These are phyloP conservation scores for Gnaphalium uliginosum DNA, from an alignment of 129 eudicot genomes.

Conservation along the genomic window DNA sequence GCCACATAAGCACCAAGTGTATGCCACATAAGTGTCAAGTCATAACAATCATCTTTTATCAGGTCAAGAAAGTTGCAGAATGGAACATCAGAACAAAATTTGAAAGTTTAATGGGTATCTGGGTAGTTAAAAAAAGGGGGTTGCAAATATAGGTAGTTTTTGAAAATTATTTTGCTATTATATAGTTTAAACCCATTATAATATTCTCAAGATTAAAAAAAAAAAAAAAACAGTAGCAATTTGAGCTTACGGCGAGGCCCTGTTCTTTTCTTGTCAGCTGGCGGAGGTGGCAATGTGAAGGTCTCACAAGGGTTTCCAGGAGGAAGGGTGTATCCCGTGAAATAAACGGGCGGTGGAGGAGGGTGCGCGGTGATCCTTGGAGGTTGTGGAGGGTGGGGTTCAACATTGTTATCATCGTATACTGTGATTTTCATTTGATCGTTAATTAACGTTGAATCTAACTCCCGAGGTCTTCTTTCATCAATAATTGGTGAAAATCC, in stretches of 20 bases:
- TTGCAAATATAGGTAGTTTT: too few relatives aligned
- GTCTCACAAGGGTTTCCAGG: conserved; percentile 83
- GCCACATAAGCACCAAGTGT: too few relatives aligned
- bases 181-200: background rate
- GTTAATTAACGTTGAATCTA: conserved; percentile 23
- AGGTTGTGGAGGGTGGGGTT: conserved; percentile 25
- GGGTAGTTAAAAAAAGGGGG: too few relatives aligned
- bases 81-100: too few relatives aligned
- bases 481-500: conserved; percentile 32
- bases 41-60: too few relatives aligned
- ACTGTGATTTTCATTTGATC: conserved; percentile 28
- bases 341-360: conserved; percentile 53
- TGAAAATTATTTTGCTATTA: too few relatives aligned
- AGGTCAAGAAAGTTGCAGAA: too few relatives aligned
- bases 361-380: conserved; percentile 18
- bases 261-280: conserved; percentile 76
- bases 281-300: conserved; percentile 80
- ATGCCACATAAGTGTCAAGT: too few relatives aligned
- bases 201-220: conserved; percentile 24
- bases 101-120: too few relatives aligned
- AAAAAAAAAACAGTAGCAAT: background rate
- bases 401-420: conserved; percentile 11
- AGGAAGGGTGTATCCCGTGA: conserved; percentile 76
- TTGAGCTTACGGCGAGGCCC: conserved; percentile 60
- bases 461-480: conserved; percentile 25